These are phyloP conservation scores for Geum urbanum DNA, from an alignment of 306 rosid species.

Conservation along the genomic window DNA sequence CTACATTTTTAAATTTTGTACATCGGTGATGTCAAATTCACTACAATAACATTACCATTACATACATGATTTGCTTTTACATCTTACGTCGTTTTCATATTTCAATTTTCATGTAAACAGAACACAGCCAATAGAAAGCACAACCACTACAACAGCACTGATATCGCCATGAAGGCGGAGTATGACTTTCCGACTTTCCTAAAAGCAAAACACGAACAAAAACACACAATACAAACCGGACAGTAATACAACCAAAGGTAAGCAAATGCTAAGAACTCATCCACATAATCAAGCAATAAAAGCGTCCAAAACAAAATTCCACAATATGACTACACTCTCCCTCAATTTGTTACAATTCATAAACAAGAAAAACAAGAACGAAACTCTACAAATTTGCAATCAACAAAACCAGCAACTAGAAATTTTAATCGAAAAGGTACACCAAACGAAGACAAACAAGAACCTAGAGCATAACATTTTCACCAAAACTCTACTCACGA, in stretches of 20 bases:
- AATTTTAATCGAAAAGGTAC: background rate
- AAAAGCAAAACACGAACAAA: background rate
- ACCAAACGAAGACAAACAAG: slow-evolving; percentile 3
- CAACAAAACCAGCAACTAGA: background rate
- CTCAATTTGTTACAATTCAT: too few species aligned
- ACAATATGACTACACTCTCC: too few species aligned
- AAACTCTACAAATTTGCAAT: slow-evolving; percentile 7
- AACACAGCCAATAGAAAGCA: too few species aligned
- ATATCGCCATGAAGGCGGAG: too few species aligned
- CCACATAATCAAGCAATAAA: too few species aligned
- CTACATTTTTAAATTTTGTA: background rate
- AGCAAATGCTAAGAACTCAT: too few species aligned
- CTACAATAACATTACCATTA: background rate
- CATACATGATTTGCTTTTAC: background rate
- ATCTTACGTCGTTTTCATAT: background rate
- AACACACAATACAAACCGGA: background rate
- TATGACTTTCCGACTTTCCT: too few species aligned
- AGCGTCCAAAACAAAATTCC: background rate
- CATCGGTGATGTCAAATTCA: background rate
- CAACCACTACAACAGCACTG: too few species aligned
- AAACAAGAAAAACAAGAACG: background rate
- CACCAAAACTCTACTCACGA: too few species aligned
- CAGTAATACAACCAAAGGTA: background rate
- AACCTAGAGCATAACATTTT: background rate
- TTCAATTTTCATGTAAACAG: too few species aligned